Evolutionary conservation across 352 stramenopile species (phyloP).

Genomic region (Pythium scleroteichum): DNA sequence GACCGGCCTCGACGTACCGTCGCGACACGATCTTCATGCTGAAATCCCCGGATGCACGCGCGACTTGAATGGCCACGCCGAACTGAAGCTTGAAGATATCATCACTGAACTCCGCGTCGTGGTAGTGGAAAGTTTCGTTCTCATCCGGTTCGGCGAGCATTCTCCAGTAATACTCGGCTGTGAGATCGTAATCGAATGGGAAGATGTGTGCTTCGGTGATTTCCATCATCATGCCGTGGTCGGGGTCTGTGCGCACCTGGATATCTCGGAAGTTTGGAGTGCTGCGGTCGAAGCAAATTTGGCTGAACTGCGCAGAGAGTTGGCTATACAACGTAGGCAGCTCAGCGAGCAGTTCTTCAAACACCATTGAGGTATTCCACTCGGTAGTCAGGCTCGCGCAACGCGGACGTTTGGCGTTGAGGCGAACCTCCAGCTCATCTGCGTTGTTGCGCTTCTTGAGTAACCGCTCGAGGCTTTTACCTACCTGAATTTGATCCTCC

Average conservation of each 20-base stretch:
- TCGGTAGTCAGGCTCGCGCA: neutral
- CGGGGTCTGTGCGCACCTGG: constrained; percentile 14
- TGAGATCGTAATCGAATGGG: constrained; percentile 17
- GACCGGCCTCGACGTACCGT: constrained; percentile 11
- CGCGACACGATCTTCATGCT: constrained; percentile 12
- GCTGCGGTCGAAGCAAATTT: constrained; percentile 3
- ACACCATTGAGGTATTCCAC: constrained; percentile 19
- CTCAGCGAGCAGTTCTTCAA: constrained; percentile 10
- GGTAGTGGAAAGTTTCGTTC: constrained; percentile 15
- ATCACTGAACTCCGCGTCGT: constrained; percentile 17
- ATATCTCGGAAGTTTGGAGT: constrained; percentile 17
- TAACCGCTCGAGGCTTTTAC: constrained; percentile 42
- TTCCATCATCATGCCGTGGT: constrained; percentile 15
- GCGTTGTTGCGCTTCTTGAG: constrained; percentile 32
- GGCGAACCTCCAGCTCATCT: constrained; percentile 1
- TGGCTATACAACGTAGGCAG: constrained; percentile 5
- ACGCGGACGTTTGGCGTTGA: constrained; percentile 16
- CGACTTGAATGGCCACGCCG: constrained; percentile 2
- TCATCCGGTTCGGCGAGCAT: neutral
- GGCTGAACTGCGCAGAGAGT: neutral
- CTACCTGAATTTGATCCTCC: constrained; percentile 46
- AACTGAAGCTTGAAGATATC: constrained; percentile 19
- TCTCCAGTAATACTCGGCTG: neutral
- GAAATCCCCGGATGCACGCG: constrained; percentile 3
- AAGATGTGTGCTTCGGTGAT: constrained; percentile 15